phyloP scores from a whole-genome alignment of 2,329 filamentous ascomycete genomes.

The Rutstroemia sp. region DNA sequence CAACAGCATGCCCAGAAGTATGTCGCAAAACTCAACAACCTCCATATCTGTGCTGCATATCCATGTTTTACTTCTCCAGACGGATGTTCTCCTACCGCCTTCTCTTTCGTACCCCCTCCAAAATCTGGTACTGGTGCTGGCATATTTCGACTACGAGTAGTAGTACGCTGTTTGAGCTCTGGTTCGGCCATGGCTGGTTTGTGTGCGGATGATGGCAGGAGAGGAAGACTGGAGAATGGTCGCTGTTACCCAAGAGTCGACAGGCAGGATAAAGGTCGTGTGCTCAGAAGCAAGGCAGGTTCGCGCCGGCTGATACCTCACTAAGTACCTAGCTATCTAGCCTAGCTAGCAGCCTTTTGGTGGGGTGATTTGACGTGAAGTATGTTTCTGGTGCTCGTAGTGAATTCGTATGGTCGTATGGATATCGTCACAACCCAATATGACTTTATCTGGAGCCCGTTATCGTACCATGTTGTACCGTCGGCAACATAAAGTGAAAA shows the following conservation, averaged over 20 bases:
- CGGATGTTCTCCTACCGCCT: conserved; percentile 25
- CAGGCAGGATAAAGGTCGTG: background rate
- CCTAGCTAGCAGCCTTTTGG: background rate
- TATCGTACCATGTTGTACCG: too few species aligned
- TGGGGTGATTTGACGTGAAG: background rate
- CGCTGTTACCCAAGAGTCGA: too few species aligned
- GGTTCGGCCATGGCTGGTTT: conserved; percentile 18
- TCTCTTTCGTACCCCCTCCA: conserved; percentile 11
- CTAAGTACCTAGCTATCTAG: background rate
- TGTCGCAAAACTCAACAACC: conserved; percentile 21
- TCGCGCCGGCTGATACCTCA: background rate
- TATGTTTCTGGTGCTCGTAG: background rate
- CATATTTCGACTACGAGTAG: conserved; percentile 2
- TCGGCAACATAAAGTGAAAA: too few species aligned
- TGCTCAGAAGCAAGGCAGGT: background rate
- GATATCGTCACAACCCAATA: too few species aligned
- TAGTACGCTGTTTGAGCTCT: conserved; percentile 22
- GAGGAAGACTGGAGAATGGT: background rate
- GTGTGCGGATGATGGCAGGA: background rate
- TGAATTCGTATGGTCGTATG: background rate
- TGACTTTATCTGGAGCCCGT: too few species aligned
- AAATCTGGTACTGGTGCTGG: conserved; percentile 8
- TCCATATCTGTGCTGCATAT: conserved; percentile 21
- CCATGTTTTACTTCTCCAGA: conserved; percentile 29
- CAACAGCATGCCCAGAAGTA: conserved; percentile 25